Evolutionary conservation across 2,329 filamentous ascomycete genomes (phyloP).

Genomic region (Scytalidium lignicola): DNA sequence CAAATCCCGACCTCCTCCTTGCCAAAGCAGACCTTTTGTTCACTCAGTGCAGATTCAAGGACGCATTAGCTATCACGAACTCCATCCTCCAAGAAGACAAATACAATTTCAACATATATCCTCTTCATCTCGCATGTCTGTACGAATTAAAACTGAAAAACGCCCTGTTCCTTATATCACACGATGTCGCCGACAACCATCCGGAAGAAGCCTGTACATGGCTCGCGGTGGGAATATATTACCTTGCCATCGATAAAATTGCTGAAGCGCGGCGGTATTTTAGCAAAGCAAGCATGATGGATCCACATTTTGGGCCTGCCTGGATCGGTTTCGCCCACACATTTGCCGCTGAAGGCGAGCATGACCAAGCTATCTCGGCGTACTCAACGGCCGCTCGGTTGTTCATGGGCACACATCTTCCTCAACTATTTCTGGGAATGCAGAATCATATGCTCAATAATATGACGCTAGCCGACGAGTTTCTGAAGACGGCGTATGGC

Average conservation of each 20-base stretch:
- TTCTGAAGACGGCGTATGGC: conserved; percentile 81
- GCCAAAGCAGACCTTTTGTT: conserved; percentile 87
- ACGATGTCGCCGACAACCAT: conserved; percentile 87
- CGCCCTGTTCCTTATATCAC: conserved; percentile 82
- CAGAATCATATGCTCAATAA: conserved; percentile 96
- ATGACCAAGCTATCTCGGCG: conserved; percentile 95
- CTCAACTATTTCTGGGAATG: conserved; percentile 95
- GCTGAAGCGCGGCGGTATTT: conserved; percentile 94
- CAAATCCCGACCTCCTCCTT: conserved; percentile 85
- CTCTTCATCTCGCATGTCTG: conserved; percentile 84
- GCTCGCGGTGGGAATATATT: conserved; percentile 93
- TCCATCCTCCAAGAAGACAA: conserved; percentile 77
- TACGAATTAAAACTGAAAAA: conserved; percentile 86
- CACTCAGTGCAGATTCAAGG: conserved; percentile 88
- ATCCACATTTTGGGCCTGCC: conserved; percentile 92
- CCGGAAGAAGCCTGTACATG: conserved; percentile 89
- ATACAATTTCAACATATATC: conserved; percentile 85
- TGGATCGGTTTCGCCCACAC: conserved; percentile 99
- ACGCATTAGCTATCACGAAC: conserved; percentile 79
- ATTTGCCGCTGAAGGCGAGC: conserved; percentile 94
- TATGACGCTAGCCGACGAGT: conserved; percentile 88
- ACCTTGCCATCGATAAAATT: conserved; percentile 82
- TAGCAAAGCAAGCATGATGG: conserved; percentile 95
- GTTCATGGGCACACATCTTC: conserved; percentile 95
- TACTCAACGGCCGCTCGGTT: conserved; percentile 92